A percentile compares a stretch with the other conserved stretches of the same genome.
Evolutionary conservation across 495 filamentous ascomycete genomes (phyloP).

Genomic region (Platismatia glauca): DNA sequence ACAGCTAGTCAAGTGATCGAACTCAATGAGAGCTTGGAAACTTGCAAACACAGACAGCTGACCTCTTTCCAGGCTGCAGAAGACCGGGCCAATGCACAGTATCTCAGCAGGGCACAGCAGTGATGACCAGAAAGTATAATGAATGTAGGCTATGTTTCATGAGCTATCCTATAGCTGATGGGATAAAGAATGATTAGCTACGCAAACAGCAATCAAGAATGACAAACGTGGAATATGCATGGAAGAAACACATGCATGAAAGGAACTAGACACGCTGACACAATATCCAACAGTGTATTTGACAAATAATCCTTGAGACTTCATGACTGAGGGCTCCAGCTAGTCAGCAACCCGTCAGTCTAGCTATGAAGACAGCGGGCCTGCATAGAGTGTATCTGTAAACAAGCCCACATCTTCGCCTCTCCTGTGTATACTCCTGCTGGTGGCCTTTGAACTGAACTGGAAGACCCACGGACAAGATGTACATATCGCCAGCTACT

Average conservation of each 20-base stretch:
- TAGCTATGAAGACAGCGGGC: neutral
- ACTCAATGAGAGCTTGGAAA: neutral
- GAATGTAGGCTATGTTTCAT: too few species aligned
- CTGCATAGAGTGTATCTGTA: neutral
- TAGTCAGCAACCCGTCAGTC: neutral
- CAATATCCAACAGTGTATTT: too few species aligned
- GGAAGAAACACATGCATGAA: too few species aligned
- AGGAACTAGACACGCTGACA: too few species aligned
- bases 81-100: neutral
- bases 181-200: too few species aligned
- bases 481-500: neutral
- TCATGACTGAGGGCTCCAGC: neutral
- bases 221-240: too few species aligned
- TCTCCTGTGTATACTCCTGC: neutral
- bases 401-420: neutral
- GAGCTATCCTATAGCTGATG: too few species aligned
- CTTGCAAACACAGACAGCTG: neutral
- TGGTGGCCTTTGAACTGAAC: neutral
- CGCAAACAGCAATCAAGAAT: too few species aligned
- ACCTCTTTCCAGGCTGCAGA: neutral
- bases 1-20: neutral
- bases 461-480: neutral
- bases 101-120: too few species aligned
- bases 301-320: too few species aligned
- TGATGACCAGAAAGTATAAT: too few species aligned